These are phyloP conservation scores for Russula griseocarnosa DNA, from an alignment of 768 basidiomycete species.

Conservation along the genomic window DNA sequence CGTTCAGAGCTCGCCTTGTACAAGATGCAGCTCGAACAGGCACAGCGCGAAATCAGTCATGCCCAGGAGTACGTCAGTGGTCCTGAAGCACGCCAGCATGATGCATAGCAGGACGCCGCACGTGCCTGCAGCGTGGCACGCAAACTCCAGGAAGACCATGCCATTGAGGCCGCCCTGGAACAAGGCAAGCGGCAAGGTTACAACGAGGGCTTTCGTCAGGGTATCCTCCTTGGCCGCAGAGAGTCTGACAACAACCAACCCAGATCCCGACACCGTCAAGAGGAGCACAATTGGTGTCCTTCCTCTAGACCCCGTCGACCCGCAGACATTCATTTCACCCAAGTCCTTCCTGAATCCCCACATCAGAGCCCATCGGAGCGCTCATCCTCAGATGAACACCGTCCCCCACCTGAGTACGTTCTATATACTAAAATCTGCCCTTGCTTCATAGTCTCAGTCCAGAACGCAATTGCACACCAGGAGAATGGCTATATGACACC, in stretches of 20 bases:
- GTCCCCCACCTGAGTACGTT: too few species aligned
- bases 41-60: slow-evolving; percentile 62
- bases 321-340: too few species aligned
- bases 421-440: too few species aligned
- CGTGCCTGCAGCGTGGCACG: slow-evolving; percentile 51
- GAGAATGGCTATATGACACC: too few species aligned
- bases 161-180: slow-evolving; percentile 54
- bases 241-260: slow-evolving; percentile 32
- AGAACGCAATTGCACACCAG: too few species aligned
- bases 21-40: too few species aligned
- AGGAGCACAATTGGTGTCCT: slow-evolving; percentile 5
- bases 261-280: slow-evolving; percentile 11
- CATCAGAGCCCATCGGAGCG: too few species aligned
- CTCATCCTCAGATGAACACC: too few species aligned
- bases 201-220: slow-evolving; percentile 52
- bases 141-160: slow-evolving; percentile 51
- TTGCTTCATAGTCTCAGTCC: too few species aligned
- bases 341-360: too few species aligned
- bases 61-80: slow-evolving; percentile 60
- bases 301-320: too few species aligned
- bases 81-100: slow-evolving; percentile 54
- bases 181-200: slow-evolving; percentile 62
- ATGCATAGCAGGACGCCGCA: slow-evolving; percentile 62
- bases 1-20: slow-evolving; percentile 60
- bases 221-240: slow-evolving; percentile 44